Conservation (phyloP, 345 rosid species). For the Boechera stricta region DNA sequence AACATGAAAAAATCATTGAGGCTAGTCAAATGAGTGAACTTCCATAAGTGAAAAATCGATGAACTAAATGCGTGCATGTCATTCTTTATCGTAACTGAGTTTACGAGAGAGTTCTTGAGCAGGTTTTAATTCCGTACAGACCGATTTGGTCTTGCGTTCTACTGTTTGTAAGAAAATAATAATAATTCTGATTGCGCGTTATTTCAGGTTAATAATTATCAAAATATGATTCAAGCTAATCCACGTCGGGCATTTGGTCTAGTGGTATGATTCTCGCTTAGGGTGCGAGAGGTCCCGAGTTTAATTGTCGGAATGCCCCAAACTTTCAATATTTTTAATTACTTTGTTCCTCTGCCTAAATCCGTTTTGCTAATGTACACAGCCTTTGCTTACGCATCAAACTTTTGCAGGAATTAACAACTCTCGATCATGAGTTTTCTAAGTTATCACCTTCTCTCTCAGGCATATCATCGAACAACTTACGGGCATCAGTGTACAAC, state of each 20-base stretch:
- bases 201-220: too few relatives aligned
- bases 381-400: background rate
- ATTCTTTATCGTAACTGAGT: too few relatives aligned
- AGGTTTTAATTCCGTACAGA: too few relatives aligned
- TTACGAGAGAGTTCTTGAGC: too few relatives aligned
- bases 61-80: too few relatives aligned
- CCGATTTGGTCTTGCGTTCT: too few relatives aligned
- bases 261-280: conserved; percentile 92
- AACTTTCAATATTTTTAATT: background rate
- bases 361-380: background rate
- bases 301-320: conserved; percentile 85
- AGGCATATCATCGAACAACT: conserved; percentile 23
- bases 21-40: too few relatives aligned
- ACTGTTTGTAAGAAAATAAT: too few relatives aligned
- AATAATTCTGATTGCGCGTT: too few relatives aligned
- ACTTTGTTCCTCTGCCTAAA: background rate
- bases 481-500: background rate
- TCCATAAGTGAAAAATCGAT: too few relatives aligned
- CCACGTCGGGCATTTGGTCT: conserved; percentile 70
- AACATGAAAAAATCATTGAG: too few relatives aligned
- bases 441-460: background rate
- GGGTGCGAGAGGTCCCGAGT: conserved; percentile 96
- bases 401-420: background rate
- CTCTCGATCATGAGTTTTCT: background rate
- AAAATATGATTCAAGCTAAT: too few relatives aligned